Percentiles rank a stretch among this genome's conserved stretches.
Conservation (phyloP, 2,329 filamentous ascomycete species). For the Phialophora chinensis region DNA sequence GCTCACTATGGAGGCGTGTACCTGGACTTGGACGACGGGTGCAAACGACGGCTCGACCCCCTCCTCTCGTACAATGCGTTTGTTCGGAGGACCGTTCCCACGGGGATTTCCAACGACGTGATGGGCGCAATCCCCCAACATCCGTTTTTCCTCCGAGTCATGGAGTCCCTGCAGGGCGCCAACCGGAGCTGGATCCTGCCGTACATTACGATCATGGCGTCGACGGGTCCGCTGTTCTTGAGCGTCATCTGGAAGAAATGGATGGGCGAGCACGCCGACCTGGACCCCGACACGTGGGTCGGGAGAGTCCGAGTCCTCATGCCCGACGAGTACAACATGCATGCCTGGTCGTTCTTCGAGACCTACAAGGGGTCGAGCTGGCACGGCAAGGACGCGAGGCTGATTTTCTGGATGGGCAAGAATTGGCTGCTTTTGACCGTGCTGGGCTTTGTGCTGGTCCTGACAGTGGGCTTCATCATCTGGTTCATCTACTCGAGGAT, state of each 20-base stretch:
- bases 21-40: slow-evolving; percentile 79
- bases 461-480: slow-evolving; percentile 53
- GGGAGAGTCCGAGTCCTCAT: slow-evolving; percentile 71
- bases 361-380: slow-evolving; percentile 69
- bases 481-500: slow-evolving; percentile 60
- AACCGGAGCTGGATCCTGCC: slow-evolving; percentile 71
- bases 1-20: slow-evolving; percentile 80
- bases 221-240: slow-evolving; percentile 76
- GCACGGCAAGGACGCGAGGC: slow-evolving; percentile 67
- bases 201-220: slow-evolving; percentile 81
- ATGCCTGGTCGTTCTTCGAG: slow-evolving; percentile 74
- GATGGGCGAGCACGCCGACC: slow-evolving; percentile 56
- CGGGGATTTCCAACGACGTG: slow-evolving; percentile 80
- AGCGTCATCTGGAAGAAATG: slow-evolving; percentile 79
- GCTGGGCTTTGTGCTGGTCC: slow-evolving; percentile 57
- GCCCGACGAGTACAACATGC: slow-evolving; percentile 71
- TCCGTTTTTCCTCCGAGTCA: slow-evolving; percentile 74
- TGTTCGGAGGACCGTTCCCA: slow-evolving; percentile 73
- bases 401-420: slow-evolving; percentile 70
- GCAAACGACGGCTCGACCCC: slow-evolving; percentile 70
- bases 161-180: slow-evolving; percentile 70
- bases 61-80: slow-evolving; percentile 72
- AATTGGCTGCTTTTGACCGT: slow-evolving; percentile 63
- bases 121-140: slow-evolving; percentile 76
- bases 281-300: slow-evolving; percentile 50